phyloP scores from a whole-genome alignment of 352 stramenopile genomes.

The Blastocystis sp. region DNA sequence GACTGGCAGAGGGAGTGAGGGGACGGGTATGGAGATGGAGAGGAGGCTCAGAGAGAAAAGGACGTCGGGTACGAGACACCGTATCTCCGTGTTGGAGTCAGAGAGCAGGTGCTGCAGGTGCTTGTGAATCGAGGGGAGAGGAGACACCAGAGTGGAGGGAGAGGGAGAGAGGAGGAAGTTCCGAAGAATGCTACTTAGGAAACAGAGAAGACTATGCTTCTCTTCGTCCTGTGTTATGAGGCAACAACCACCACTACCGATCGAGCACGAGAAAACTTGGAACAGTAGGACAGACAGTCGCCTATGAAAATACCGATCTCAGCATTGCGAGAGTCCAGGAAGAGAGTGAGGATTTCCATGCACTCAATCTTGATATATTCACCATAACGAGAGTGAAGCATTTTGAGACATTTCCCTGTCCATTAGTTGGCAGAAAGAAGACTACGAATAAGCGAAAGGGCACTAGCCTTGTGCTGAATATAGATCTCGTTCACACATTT shows the following conservation, averaged over 20 bases:
- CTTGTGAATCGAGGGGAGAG: background rate
- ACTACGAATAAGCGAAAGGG: constrained; percentile 4
- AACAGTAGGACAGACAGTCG: constrained; percentile 1
- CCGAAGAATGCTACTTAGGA: background rate
- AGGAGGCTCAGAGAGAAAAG: background rate
- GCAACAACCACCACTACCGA: background rate
- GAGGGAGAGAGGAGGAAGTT: background rate
- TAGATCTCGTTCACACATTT: constrained; percentile 51
- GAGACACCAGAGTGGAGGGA: background rate
- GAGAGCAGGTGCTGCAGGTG: background rate
- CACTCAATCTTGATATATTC: constrained; percentile 42
- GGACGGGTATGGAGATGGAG: background rate
- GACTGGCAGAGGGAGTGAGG: background rate
- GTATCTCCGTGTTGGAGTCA: background rate
- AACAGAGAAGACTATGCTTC: background rate
- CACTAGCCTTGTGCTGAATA: background rate
- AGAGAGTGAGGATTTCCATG: constrained; percentile 42
- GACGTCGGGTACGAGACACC: background rate
- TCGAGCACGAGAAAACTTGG: constrained; percentile 2
- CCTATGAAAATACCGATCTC: constrained; percentile 47
- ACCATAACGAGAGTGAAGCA: constrained; percentile 12
- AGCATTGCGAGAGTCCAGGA: background rate
- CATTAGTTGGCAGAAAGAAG: background rate
- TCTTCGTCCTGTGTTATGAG: constrained; percentile 6
- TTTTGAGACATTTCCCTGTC: constrained; percentile 34